Evolutionary conservation across 495 filamentous ascomycete genomes (phyloP).

Genomic region (Trichoderma erinaceum): DNA sequence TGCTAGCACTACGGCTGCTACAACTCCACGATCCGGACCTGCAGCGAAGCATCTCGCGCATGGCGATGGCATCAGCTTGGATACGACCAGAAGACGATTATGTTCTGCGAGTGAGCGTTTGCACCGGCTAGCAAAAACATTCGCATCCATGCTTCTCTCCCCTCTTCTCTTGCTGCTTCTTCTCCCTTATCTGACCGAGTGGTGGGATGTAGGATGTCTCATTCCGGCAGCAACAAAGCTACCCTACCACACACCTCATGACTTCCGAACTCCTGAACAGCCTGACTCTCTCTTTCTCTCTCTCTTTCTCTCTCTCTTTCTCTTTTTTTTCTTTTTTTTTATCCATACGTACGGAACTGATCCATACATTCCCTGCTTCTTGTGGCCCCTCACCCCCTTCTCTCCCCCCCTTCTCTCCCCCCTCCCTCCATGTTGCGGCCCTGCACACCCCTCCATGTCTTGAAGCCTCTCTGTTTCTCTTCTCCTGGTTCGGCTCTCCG

Average conservation of each 20-base stretch:
- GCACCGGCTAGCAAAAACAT: too few relatives aligned
- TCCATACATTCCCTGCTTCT: not conserved
- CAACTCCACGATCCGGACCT: not conserved
- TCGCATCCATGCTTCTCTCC: too few relatives aligned
- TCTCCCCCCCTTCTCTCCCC: not conserved
- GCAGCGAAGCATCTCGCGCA: too few relatives aligned
- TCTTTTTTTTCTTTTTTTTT: not conserved
- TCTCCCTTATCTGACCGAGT: not conserved
- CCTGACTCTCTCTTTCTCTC: not conserved
- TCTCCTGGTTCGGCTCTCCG: not conserved
- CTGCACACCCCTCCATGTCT: not conserved
- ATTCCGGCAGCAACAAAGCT: not conserved
- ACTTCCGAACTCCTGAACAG: not conserved
- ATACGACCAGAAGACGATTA: not conserved
- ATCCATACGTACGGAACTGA: not conserved
- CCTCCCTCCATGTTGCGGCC: not conserved
- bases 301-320: not conserved
- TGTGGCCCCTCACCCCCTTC: not conserved
- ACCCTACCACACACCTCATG: not conserved
- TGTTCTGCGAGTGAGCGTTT: too few relatives aligned
- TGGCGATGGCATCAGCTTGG: not conserved
- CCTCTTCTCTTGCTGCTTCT: not conserved
- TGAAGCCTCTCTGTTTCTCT: not conserved
- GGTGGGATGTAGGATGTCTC: not conserved
- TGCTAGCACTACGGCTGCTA: not conserved